Evolutionary conservation across 306 rosid genomes (phyloP), one percentile per base, ranked within the genome.

Genomic region (Lathyrus oleraceus): DNA sequence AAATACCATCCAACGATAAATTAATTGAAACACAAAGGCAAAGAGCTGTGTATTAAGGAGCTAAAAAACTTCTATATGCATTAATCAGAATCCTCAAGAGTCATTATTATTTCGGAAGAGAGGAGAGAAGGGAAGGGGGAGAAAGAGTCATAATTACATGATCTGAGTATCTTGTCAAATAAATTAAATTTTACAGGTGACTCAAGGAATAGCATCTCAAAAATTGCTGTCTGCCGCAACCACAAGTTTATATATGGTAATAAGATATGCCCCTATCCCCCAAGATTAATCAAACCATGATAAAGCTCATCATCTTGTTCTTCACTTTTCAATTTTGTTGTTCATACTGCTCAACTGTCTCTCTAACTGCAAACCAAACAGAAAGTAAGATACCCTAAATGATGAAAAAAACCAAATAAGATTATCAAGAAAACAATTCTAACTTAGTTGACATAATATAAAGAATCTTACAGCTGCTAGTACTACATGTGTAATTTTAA

Each of bases 311-410:
- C 45, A n/a, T n/a, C 66, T 69, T 54, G 58, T 47, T 75, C 74
- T 74, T 75, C 84, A 83, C 65, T 79, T 80, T 35, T 79, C 79
- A 69, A 67, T 63, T 67, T 67, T 72, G 74, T 67, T 79, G 21
- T 14, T 58, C 76, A 76, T 67, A 48, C 67, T 57, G 77, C 16
- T 83, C 74, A 83, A 40, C 42, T 79, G 84, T 56, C 80, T 83
- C 76, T 83, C 86, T 40, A 83, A 72, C 86, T 83, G 84, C 74
- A 83, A 83, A 57, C 57, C 66, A 75, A 42, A 66, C 48, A 38
- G 0, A 74, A 43, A 12, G 69, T 64, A 39, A 74, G 71, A 60
- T 49, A 32, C 45, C 56, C 15, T 53, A 13, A 16, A 57, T 25
- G 67, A 48, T 40, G 23, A 49, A 15, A 42, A n/a, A 73, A 23